Evolutionary conservation across 768 basidiomycete genomes (phyloP), one percentile per base, ranked within the genome.

Genomic region (Boletus insuetus): DNA sequence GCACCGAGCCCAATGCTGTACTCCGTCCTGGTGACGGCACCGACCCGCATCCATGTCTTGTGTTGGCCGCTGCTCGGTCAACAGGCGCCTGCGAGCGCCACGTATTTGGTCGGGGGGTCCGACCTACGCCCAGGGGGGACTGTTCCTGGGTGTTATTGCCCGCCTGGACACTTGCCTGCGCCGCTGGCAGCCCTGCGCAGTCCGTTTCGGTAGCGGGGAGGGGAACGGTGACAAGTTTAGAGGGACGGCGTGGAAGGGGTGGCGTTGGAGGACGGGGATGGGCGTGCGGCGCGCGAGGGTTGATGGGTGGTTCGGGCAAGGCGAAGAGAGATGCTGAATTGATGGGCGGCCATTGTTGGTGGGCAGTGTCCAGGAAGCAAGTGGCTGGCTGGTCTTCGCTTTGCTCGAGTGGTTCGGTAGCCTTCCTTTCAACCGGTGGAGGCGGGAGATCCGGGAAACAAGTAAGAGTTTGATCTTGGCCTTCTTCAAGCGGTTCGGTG

Each of bases 221-320:
- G 17, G 8, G 29, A 16, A 42, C 2, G 13, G 39, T 16, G 38
- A 3, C 14, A 16, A 0, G 3, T 39, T 51, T 62, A 6, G 37
- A 14, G 5, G 22, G 35, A 16, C 42, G 14, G 13, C 39, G 55
- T 4, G 55, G 42, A 24, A 5, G n/a, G 6, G 51, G 52, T 16
- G 56, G 61, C 1, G 56, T 63, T 3, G 51, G 55, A 0, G 55
- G 55, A 24, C 60, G 55, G 16, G 51, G 60, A 14, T 10, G n/a
- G 0, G 7, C 38, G 9, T 17, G 38, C 16, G 16, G n/a, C n/a
- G 17, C 7, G n/a, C 16, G 38, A 39, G 38, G 38, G 5, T 17
- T 10, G n/a, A n/a, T n/a, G n/a, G n/a, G n/a, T 39, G n/a, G 17
- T 19, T 19, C 17, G 1, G 38, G 38, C 16, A 39, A 39, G 19